Evolutionary conservation across 2,329 filamentous ascomycete genomes (phyloP).

Genomic region (Aschersonia sp.): DNA sequence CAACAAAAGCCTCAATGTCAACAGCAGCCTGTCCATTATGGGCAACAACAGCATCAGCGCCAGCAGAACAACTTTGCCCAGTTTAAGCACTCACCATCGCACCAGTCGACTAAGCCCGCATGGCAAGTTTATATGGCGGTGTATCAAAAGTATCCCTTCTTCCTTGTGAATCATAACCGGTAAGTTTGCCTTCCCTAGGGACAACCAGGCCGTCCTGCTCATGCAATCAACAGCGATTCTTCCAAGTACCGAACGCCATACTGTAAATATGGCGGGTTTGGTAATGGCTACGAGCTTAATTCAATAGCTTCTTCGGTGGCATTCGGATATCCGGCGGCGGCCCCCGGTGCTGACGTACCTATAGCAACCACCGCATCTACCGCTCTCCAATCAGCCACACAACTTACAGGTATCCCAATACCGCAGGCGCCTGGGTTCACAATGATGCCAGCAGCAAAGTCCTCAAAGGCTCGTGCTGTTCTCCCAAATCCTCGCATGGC

Average conservation of each 20-base stretch:
- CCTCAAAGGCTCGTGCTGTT: constrained; percentile 10
- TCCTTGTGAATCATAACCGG: constrained; percentile 46
- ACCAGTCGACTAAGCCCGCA: constrained; percentile 13
- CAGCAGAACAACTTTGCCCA: not conserved
- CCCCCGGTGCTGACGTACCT: no score
- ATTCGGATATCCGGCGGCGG: constrained; percentile 13
- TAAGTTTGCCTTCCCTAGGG: constrained; percentile 13
- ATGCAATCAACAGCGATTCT: constrained; percentile 26
- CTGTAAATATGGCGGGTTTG: constrained; percentile 40
- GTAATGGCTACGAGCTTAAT: constrained; percentile 45
- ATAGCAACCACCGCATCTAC: not conserved
- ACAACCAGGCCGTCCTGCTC: constrained; percentile 4
- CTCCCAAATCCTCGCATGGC: constrained; percentile 10
- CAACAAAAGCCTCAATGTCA: no score
- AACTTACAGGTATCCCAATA: not conserved
- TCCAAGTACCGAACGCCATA: constrained; percentile 47
- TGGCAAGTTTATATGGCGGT: constrained; percentile 24
- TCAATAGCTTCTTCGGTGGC: constrained; percentile 28
- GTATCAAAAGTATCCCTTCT: constrained; percentile 41
- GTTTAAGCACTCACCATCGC: not conserved
- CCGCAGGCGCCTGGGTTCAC: not conserved
- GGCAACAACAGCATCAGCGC: not conserved
- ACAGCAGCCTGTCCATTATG: constrained; percentile 1
- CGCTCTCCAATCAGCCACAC: not conserved
- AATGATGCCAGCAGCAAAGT: constrained; percentile 5